Conservation (phyloP, 164 flowering plant genomes). For the Magnolia officinalis region DNA sequence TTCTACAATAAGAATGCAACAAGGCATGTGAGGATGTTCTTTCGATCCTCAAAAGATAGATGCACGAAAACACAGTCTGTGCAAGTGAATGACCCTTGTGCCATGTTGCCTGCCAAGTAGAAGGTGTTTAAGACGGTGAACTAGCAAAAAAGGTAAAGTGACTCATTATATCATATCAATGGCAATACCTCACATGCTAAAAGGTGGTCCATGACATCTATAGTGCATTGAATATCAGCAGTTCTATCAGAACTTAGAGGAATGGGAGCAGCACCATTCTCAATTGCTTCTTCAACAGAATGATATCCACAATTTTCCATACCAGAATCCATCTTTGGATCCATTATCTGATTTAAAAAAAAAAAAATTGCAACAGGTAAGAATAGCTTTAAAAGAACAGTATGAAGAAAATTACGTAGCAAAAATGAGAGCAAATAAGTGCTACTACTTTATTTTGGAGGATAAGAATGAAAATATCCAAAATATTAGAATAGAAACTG, state of each 20-base stretch:
- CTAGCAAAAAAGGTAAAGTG: neutral
- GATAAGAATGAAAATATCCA: neutral
- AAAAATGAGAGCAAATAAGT: neutral
- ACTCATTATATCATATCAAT: neutral
- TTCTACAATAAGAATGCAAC: conserved; percentile 78
- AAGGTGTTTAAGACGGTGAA: conserved; percentile 2
- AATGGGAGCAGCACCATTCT: conserved; percentile 89
- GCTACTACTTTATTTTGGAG: neutral
- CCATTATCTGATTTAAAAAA: conserved; percentile 70
- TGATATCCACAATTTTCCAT: conserved; percentile 60
- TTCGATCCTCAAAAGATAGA: conserved; percentile 80
- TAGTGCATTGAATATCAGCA: conserved; percentile 54
- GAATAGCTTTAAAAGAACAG: conserved; percentile 6
- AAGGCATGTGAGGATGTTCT: conserved; percentile 80
- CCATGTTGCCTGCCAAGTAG: conserved; percentile 88
- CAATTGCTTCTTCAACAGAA: conserved; percentile 94
- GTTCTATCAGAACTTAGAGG: conserved; percentile 72
- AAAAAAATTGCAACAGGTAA: neutral
- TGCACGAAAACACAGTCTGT: conserved; percentile 91
- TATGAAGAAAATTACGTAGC: neutral
- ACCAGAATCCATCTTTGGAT: conserved; percentile 99
- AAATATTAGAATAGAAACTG: neutral
- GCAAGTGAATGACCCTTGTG: conserved; percentile 96
- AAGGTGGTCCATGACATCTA: conserved; percentile 95
- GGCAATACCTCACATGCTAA: conserved; percentile 82